These are phyloP conservation scores for Bonia amplexicaulis DNA, from an alignment of 176 grass and related monocot species.

Conservation along the genomic window DNA sequence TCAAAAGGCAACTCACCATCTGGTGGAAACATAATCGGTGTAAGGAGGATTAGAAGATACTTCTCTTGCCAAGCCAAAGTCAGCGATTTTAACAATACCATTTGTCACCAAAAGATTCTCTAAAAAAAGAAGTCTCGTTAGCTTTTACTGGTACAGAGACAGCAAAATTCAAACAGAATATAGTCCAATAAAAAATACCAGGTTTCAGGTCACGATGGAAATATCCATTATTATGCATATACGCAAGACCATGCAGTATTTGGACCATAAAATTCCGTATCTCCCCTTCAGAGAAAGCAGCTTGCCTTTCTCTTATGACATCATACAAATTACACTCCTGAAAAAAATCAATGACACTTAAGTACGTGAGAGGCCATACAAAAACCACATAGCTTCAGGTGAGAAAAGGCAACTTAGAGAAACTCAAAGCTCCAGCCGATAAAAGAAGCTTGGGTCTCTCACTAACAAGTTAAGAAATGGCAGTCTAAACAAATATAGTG, in stretches of 20 bases:
- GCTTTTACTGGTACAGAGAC: background rate
- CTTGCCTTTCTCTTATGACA: conserved; percentile 60
- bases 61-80: conserved; percentile 97
- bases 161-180: conserved; percentile 10
- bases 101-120: conserved; percentile 78
- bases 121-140: conserved; percentile 24
- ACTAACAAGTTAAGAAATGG: background rate
- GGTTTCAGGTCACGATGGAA: conserved; percentile 96
- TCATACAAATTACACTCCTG: conserved; percentile 79
- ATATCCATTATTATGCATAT: conserved; percentile 93
- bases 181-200: conserved; percentile 41
- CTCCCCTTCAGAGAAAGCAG: conserved; percentile 60
- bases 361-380: background rate
- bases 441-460: background rate
- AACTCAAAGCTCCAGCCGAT: background rate
- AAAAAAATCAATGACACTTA: background rate
- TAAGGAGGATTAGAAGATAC: conserved; percentile 76
- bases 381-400: background rate
- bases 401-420: background rate
- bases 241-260: conserved; percentile 77
- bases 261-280: conserved; percentile 65
- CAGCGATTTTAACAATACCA: conserved; percentile 79
- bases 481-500: background rate
- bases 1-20: conserved; percentile 60
- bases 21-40: conserved; percentile 96